phyloP scores from a whole-genome alignment of 495 filamentous ascomycete species.

The Stereocaulon alpinum region DNA sequence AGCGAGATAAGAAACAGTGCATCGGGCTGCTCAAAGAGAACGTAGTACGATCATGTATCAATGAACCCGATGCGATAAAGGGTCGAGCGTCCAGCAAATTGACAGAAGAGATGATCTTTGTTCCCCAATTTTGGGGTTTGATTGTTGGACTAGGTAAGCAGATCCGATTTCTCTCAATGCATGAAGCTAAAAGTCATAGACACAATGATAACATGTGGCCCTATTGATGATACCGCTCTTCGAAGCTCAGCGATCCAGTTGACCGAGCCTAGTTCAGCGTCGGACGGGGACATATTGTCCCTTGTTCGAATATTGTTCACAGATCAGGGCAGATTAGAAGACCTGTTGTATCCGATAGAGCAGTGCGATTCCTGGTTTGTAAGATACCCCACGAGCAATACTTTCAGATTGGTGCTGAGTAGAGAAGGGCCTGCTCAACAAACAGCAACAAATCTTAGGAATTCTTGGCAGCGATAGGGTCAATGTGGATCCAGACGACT shows the following conservation, averaged over 20 bases:
- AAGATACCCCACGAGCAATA: not conserved
- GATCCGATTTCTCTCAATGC: too few species aligned
- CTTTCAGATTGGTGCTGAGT: not conserved
- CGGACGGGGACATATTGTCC: not conserved
- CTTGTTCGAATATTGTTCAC: conserved; percentile 2
- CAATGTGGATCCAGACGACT: not conserved
- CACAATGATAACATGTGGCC: conserved; percentile 1
- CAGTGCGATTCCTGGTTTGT: conserved; percentile 10
- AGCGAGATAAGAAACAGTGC: conserved; percentile 13
- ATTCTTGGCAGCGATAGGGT: not conserved
- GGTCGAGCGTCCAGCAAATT: not conserved
- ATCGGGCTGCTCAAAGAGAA: conserved; percentile 1
- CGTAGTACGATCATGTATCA: conserved; percentile 3
- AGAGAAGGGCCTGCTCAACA: conserved; percentile 6
- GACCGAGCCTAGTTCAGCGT: not conserved
- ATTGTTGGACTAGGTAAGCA: conserved; percentile 13
- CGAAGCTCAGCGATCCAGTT: conserved; percentile 1
- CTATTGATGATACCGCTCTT: conserved; percentile 1
- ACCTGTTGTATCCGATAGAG: not conserved
- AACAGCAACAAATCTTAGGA: conserved; percentile 1
- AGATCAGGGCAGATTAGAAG: not conserved
- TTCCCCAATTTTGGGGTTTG: conserved; percentile 15
- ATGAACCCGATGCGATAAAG: not conserved
- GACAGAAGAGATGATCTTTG: conserved; percentile 11
- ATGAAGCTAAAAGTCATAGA: not conserved